Evolutionary conservation across 495 filamentous ascomycete genomes (phyloP), one percentile per base, ranked within the genome.

Genomic region (Xylaria curta): DNA sequence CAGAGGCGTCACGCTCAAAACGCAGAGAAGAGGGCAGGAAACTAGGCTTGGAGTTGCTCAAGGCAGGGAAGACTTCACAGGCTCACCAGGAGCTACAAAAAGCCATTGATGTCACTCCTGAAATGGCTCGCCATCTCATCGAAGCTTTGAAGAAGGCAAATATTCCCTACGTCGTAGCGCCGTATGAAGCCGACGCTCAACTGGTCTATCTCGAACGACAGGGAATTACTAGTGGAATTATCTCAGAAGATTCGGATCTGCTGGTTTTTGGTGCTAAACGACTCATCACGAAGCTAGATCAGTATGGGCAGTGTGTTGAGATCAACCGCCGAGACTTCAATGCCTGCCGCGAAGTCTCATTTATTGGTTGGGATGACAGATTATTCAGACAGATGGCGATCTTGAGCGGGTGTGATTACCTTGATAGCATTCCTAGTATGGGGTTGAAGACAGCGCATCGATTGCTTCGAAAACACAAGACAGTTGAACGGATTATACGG

Each of bases 341-440:
- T 44, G 90, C 91, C 51, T 97, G 94, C 71, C 91, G 91, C 56
- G 95, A 97, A 70, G 88, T 98, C 51, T 97, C 90, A 63, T 81
- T 99, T 21, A 91, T 93, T 15, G 95, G 94, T 17, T 99, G 96
- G 95, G 91, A 92, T 3, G 94, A 98, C 80, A 85, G 83, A 8
- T 93, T 98, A 68, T 99, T 99, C 75, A 87, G 97, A 60, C 90
- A 87, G 26, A 99, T 99, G 97, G 94, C 95, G 63, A 98, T 99
- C 66, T 78, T 99, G 26, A 97, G 94, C 79, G 97, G 97, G n/a
- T 99, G 97, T 80, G 97, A 99, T 79, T 99, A 99, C 80, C 86
- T 98, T 62, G 85, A 90, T 7, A 91, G 90, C 74, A 93, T 98
- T 71, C 89, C 87, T 51, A 91, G 90, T 59, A 89, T 99, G 87